Conservation (phyloP, 306 rosid genomes). For the Cicer chorassanicum region DNA sequence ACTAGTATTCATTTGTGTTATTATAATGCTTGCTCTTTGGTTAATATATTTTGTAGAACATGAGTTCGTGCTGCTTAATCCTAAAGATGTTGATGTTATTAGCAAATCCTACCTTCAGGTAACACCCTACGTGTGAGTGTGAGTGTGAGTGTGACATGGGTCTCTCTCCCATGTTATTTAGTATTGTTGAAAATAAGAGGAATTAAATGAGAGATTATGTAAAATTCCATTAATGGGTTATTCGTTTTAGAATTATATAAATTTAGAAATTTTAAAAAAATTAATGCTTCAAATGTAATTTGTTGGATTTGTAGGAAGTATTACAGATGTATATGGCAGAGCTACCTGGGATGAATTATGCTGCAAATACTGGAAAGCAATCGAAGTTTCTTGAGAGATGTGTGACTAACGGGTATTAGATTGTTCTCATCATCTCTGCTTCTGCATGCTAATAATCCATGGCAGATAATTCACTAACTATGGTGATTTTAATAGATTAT, state of each 20-base stretch:
- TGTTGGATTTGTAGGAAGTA: constrained; percentile 64
- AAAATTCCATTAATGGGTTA: constrained; percentile 4
- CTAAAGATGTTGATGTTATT: constrained; percentile 59
- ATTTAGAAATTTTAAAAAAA: neutral
- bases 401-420: constrained; percentile 74
- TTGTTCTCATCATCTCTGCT: constrained; percentile 23
- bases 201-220: neutral
- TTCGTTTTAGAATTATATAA: neutral
- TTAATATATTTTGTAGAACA: constrained; percentile 47
- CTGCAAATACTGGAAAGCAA: constrained; percentile 88
- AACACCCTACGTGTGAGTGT: neutral
- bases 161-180: constrained; percentile 8
- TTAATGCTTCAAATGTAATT: neutral
- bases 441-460: constrained; percentile 22
- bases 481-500: neutral
- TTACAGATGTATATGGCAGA: constrained; percentile 69
- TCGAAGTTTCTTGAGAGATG: constrained; percentile 87
- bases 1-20: neutral
- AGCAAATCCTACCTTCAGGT: constrained; percentile 76
- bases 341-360: constrained; percentile 88
- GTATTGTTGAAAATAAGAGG: neutral
- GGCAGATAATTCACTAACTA: constrained; percentile 4
- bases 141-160: neutral
- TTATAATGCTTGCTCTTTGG: constrained; percentile 17
- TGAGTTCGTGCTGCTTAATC: constrained; percentile 67